Evolutionary conservation across 2,329 filamentous ascomycete genomes (phyloP), one percentile per base, ranked within the genome.

Genomic region (Fusarium tjaetaba): DNA sequence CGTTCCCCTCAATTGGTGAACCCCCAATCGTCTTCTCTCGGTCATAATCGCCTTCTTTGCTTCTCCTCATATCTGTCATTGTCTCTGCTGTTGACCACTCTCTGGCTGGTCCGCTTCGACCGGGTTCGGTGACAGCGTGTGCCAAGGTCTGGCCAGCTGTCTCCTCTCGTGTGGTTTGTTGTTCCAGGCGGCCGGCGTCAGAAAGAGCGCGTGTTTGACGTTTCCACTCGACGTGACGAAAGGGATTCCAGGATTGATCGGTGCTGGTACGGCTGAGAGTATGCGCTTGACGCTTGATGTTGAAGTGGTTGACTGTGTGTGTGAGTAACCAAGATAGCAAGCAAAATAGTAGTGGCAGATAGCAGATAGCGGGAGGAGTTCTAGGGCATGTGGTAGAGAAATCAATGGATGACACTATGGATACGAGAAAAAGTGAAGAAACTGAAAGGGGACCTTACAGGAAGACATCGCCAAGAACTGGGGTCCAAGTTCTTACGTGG

Each of bases 251-350:
- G 28, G 78, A 75, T 28, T 83, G 80, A 62, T 83, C 81, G 56
- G 78, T 72, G 61, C 80, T 80, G 41, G 82, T 78, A 63, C 85
- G 83, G 57, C 85, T 84, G 48, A 86, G 76, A 28, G 71, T 80
- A 67, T 85, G 84, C 66, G 86, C 86, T 65, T 81, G 79, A 67
- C 83, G 82, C 80, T 84, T 87, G 70, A 85, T 82, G 59, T 79
- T 80, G 74, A 82, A 85, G 46, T 82, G 79, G 72, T 88, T 87
- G 81, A 86, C 86, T 87, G 45, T 55, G 61, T 28, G 61, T 36
- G 42, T 68, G 24, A 60, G 32, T 56, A 51, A 26, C 43, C 51
- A 16, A 18, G 18, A 49, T 52, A 38, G 55, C 55, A 60, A 57
- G 45, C 20, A 38, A 46, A 32, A 26, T 8, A 13, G 48, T 11